A percentile compares a stretch with the other conserved stretches of the same genome.
phyloP scores from a whole-genome alignment of 2,329 filamentous ascomycete genomes.

The Paecilomyces formosus region DNA sequence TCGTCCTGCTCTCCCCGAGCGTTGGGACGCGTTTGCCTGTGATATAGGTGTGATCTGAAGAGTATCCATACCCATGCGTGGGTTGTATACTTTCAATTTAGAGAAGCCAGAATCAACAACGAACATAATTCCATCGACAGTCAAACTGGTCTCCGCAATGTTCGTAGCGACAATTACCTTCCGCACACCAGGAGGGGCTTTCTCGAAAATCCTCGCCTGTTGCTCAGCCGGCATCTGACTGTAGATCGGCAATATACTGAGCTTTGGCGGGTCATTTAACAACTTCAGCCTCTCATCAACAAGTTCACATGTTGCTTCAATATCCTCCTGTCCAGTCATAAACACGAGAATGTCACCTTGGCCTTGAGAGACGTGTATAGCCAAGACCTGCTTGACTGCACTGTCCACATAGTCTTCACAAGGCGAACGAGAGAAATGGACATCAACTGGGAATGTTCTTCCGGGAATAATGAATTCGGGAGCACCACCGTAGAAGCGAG shows the following conservation, averaged over 20 bases:
- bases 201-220: constrained; percentile 96
- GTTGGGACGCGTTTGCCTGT: constrained; percentile 89
- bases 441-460: constrained; percentile 91
- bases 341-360: constrained; percentile 93
- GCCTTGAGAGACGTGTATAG: constrained; percentile 93
- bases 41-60: constrained; percentile 96
- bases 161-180: constrained; percentile 99
- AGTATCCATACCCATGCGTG: constrained; percentile 98
- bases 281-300: constrained; percentile 79
- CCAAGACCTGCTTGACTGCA: constrained; percentile 88
- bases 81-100: constrained; percentile 98
- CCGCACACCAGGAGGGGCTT: constrained; percentile 78
- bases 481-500: constrained; percentile 89
- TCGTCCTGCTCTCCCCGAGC: constrained; percentile 85
- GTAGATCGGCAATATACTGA: constrained; percentile 95
- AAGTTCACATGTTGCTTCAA: constrained; percentile 91
- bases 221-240: constrained; percentile 98
- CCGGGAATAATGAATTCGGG: constrained; percentile 96
- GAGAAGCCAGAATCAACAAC: constrained; percentile 95
- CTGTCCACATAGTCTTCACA: constrained; percentile 98
- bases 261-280: constrained; percentile 87
- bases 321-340: constrained; percentile 99
- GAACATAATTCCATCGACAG: constrained; percentile 98
- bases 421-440: constrained; percentile 89
- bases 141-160: constrained; percentile 95